Evolutionary conservation across 2,329 filamentous ascomycete species (phyloP).

Genomic region (Ambrosiella cleistominuta): DNA sequence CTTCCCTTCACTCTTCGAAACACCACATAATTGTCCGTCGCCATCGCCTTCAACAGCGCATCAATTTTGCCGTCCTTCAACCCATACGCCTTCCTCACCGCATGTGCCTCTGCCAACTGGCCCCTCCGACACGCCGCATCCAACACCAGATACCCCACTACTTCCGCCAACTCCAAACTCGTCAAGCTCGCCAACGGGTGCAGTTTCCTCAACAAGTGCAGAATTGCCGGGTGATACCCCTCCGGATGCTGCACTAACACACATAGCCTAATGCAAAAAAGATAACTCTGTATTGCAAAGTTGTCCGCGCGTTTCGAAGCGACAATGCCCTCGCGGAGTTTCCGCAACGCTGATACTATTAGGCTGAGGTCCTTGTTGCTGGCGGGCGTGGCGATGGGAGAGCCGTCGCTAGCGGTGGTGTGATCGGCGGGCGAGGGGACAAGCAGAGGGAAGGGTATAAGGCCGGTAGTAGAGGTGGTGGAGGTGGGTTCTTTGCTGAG

Average conservation of each 20-base stretch:
- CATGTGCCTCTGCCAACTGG: slow-evolving; percentile 56
- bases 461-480: not conserved
- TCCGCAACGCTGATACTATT: slow-evolving; percentile 71
- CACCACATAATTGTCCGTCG: slow-evolving; percentile 64
- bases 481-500: slow-evolving; percentile 8
- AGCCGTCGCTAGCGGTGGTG: not conserved
- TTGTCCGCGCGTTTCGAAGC: slow-evolving; percentile 57
- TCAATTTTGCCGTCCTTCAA: slow-evolving; percentile 54
- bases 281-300: slow-evolving; percentile 77
- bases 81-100: slow-evolving; percentile 40
- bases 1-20: slow-evolving; percentile 55
- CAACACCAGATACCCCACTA: slow-evolving; percentile 64
- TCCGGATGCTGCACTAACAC: slow-evolving; percentile 69
- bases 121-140: slow-evolving; percentile 75
- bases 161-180: slow-evolving; percentile 56
- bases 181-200: slow-evolving; percentile 52
- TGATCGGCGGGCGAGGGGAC: slow-evolving; percentile 6
- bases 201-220: slow-evolving; percentile 57
- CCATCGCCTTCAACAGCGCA: slow-evolving; percentile 48
- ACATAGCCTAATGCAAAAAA: slow-evolving; percentile 75
- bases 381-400: slow-evolving; percentile 13
- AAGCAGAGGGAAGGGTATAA: not conserved
- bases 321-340: slow-evolving; percentile 78
- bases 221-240: slow-evolving; percentile 75
- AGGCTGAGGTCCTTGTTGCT: slow-evolving; percentile 44